Percentiles rank a stretch among this genome's conserved stretches.
These are phyloP conservation scores for Scutellaria baicalensis DNA, from an alignment of 257 asterid genomes.

Conservation along the genomic window DNA sequence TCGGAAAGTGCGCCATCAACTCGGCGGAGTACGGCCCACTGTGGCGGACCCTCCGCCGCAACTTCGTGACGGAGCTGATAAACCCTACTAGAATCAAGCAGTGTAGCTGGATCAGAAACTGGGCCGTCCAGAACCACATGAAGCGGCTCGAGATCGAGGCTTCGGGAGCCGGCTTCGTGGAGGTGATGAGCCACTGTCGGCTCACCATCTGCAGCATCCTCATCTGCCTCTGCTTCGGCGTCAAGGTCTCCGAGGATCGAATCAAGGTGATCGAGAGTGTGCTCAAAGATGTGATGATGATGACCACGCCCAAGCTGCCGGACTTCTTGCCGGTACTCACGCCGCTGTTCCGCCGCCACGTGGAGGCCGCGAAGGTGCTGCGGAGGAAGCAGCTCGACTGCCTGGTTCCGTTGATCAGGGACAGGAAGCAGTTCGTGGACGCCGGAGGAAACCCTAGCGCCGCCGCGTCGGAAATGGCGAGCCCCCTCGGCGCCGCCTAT, in stretches of 20 bases:
- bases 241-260: slow-evolving; percentile 53
- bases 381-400: slow-evolving; percentile 64
- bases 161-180: slow-evolving; percentile 47
- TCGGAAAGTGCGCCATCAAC: slow-evolving; percentile 90
- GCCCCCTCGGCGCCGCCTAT: slow-evolving; percentile 90
- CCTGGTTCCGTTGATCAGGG: slow-evolving; percentile 57
- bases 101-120: slow-evolving; percentile 76
- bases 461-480: slow-evolving; percentile 55
- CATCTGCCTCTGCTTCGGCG: slow-evolving; percentile 81
- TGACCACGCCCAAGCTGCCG: slow-evolving; percentile 77
- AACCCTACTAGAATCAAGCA: slow-evolving; percentile 75
- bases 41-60: slow-evolving; percentile 86
- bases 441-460: slow-evolving; percentile 29
- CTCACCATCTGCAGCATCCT: slow-evolving; percentile 76
- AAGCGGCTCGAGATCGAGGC: slow-evolving; percentile 44
- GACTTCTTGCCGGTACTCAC: slow-evolving; percentile 73
- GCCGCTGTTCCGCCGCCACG: slow-evolving; percentile 63
- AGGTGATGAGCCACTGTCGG: slow-evolving; percentile 79
- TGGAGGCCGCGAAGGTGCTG: slow-evolving; percentile 53
- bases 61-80: slow-evolving; percentile 85
- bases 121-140: slow-evolving; percentile 70
- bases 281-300: slow-evolving; percentile 78
- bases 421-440: slow-evolving; percentile 61
- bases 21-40: slow-evolving; percentile 89
- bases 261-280: slow-evolving; percentile 51